phyloP scores from a whole-genome alignment of 129 eudicot species.

The Cynara cardunculus region DNA sequence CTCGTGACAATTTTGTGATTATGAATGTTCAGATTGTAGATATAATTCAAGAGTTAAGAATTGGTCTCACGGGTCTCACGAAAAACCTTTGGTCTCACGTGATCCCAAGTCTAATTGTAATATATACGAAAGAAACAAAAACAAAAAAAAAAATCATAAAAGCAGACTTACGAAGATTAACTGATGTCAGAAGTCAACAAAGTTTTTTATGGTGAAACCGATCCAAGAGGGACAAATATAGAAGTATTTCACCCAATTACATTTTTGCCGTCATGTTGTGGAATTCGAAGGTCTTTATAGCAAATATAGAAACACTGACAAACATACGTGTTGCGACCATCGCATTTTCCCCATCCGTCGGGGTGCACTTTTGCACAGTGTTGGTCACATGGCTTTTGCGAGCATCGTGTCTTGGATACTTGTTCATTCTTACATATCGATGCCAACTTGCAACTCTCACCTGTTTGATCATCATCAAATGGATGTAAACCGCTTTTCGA shows the following conservation, averaged over 20 bases:
- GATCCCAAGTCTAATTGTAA: too few species aligned
- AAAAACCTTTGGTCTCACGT: too few species aligned
- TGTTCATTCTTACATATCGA: constrained; percentile 29
- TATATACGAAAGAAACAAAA: neutral
- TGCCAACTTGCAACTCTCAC: constrained; percentile 16
- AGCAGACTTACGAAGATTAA: neutral
- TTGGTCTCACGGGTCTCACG: too few species aligned
- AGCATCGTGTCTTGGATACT: constrained; percentile 21
- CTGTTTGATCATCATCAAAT: constrained; percentile 22
- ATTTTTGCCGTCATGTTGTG: neutral
- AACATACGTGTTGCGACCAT: constrained; percentile 2
- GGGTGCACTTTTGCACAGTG: constrained; percentile 18
- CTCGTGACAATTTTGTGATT: too few species aligned
- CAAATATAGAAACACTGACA: constrained; percentile 35
- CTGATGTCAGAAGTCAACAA: neutral
- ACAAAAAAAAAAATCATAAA: neutral
- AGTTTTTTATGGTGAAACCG: neutral
- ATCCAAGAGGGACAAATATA: neutral
- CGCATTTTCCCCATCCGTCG: constrained; percentile 29
- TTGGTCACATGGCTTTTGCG: constrained; percentile 11
- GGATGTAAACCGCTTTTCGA: neutral
- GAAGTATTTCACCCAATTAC: neutral
- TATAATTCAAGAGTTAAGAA: too few species aligned
- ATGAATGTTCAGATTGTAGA: too few species aligned
- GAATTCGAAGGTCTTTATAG: constrained; percentile 13